Evolutionary conservation across 2,329 filamentous ascomycete genomes (phyloP).

Genomic region (Plenodomus biglobosus): DNA sequence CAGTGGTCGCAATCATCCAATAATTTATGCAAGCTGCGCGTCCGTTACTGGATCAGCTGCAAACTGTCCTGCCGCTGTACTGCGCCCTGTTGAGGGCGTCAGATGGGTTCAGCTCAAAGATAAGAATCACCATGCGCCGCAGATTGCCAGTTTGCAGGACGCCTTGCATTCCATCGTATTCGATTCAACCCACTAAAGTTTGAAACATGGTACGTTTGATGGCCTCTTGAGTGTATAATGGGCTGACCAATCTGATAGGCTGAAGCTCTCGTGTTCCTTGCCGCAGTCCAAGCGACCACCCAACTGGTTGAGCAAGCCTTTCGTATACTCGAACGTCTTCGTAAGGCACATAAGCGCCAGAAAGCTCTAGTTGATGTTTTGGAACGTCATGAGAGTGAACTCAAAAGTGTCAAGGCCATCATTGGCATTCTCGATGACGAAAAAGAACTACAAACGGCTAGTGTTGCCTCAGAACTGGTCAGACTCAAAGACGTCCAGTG

Average conservation of each 20-base stretch:
- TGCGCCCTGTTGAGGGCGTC: conserved; percentile 2
- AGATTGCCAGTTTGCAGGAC: no score
- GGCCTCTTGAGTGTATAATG: no score
- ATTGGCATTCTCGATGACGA: conserved; percentile 15
- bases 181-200: background rate
- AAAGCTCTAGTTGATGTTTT: conserved; percentile 10
- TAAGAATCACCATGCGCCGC: background rate
- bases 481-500: background rate
- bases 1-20: background rate
- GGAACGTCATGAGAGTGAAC: conserved; percentile 13
- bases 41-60: conserved; percentile 3
- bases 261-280: background rate
- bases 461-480: background rate
- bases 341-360: conserved; percentile 14
- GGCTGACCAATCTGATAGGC: background rate
- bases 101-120: background rate
- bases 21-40: conserved; percentile 4
- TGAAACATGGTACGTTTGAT: background rate
- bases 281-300: conserved; percentile 2
- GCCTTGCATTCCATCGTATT: background rate
- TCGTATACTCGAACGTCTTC: conserved; percentile 11
- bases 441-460: conserved; percentile 1
- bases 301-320: conserved; percentile 12
- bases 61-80: background rate
- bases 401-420: conserved; percentile 16